Base-by-base conservation (phyloP, 2,329 filamentous ascomycete genomes). In the Colletotrichum tropicale region DNA sequence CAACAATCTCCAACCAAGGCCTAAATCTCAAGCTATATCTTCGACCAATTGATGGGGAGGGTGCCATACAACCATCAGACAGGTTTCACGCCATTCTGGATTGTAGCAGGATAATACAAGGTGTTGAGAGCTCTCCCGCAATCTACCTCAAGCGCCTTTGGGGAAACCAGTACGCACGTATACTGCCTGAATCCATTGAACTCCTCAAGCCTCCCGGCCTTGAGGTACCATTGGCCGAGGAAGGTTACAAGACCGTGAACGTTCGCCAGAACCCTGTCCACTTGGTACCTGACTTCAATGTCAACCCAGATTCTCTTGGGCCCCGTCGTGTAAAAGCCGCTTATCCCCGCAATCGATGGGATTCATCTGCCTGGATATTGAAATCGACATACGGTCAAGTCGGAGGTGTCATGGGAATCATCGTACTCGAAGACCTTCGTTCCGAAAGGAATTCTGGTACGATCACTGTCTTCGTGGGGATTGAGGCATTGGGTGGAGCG, bases 11-110 rank as follows among this genome's bases (percentile, higher is more conserved):
- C 10, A 48, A 8, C 6, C 43, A 48, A 13, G n/a, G 43, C n/a
- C 43, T 48, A 1, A 48, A 48, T 21, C 43, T 48, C 10, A 48
- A 13, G n/a, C 4, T 48, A 48, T 48, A 48, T 21, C n/a, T 48
- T 48, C 43, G 43, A 13, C 43, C 43, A 5, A 48, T 12, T 6
- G 2, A 21, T 0, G 8, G 10, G 1, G 10, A 4, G 43, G 10
- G 10, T 12, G n/a, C 0, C 6, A 1, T 3, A 0, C n/a, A n/a
- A 13, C 0, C 2, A 13, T 13, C 43, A 9, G 43, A 48, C n/a
- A 48, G 10, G 10, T 48, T 48, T 1, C n/a, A 48, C n/a, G 43
- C 43, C 43, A 52, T 52, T 21, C n/a, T 52, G 6, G 43, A 52
- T 10, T 52, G 43, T 3, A 52, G 43, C 43, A 52, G 43, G 5